Evolutionary conservation across 2,329 filamentous ascomycete species (phyloP).

Genomic region (Cladophialophora yegresii): DNA sequence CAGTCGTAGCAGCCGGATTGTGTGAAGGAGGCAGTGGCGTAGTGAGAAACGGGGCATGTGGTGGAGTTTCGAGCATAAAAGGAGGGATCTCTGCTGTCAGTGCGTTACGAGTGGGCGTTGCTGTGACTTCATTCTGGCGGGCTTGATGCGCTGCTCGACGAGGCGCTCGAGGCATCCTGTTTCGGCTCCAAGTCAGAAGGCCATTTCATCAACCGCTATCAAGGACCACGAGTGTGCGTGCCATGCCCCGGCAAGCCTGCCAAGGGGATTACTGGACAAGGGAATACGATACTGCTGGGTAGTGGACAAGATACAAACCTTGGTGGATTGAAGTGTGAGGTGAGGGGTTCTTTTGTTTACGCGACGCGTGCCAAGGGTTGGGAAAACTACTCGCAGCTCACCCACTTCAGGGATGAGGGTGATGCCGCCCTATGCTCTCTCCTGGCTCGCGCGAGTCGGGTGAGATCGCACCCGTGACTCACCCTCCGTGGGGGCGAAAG

Average conservation of each 20-base stretch:
- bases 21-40: constrained; percentile 34
- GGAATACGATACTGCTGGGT: neutral
- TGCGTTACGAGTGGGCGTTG: constrained; percentile 36
- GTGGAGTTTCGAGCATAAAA: constrained; percentile 39
- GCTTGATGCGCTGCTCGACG: constrained; percentile 31
- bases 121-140: constrained; percentile 23
- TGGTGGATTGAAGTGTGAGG: neutral
- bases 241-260: constrained; percentile 4
- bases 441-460: too few species aligned
- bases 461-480: too few species aligned
- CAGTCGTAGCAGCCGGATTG: constrained; percentile 30
- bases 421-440: too few species aligned
- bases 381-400: too few species aligned
- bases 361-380: too few species aligned
- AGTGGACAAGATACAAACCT: neutral
- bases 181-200: neutral
- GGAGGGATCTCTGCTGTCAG: constrained; percentile 38
- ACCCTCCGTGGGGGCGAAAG: too few species aligned
- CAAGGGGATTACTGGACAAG: neutral
- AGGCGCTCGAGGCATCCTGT: constrained; percentile 35
- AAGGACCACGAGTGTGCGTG: neutral
- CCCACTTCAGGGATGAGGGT: too few species aligned
- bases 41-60: constrained; percentile 37
- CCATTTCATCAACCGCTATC: constrained; percentile 14
- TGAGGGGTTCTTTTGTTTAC: neutral